phyloP scores from a whole-genome alignment of 371 early-diverging fungal genomes.

The Phascolomyces articulosus region DNA sequence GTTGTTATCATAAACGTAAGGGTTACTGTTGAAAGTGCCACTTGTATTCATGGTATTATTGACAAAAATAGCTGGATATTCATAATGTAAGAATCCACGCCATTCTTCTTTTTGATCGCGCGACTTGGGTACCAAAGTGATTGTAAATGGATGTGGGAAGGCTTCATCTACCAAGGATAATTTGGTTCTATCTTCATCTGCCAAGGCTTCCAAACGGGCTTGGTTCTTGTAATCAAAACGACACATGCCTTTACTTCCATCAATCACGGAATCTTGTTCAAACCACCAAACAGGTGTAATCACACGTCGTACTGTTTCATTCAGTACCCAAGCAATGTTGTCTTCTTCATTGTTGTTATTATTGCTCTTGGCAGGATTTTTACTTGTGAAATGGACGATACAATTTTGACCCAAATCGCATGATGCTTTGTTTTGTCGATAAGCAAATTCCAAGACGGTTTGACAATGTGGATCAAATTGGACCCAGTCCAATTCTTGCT shows the following conservation, averaged over 20 bases:
- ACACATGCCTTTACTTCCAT: conserved; percentile 48
- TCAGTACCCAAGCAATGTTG: not conserved
- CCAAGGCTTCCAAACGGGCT: conserved; percentile 45
- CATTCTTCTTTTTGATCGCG: conserved; percentile 40
- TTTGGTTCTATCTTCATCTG: conserved; percentile 37
- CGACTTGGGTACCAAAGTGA: conserved; percentile 30
- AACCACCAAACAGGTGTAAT: conserved; percentile 50
- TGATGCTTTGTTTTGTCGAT: conserved; percentile 12
- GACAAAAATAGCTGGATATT: conserved; percentile 7
- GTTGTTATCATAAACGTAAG: too few species aligned
- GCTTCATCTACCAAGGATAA: conserved; percentile 35
- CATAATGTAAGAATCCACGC: conserved; percentile 40
- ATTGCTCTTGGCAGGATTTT: not conserved
- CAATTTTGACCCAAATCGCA: conserved; percentile 15
- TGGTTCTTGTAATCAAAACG: conserved; percentile 49
- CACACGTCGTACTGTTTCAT: conserved; percentile 35
- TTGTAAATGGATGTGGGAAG: conserved; percentile 37
- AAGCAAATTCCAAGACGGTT: conserved; percentile 24
- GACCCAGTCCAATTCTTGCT: conserved; percentile 21
- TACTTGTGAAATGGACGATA: not conserved
- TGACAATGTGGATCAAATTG: conserved; percentile 34
- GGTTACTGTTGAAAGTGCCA: too few species aligned
- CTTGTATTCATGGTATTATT: not conserved
- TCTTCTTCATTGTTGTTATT: too few species aligned
- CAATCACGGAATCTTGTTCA: conserved; percentile 38